Base-by-base conservation (phyloP, 2,329 filamentous ascomycete species). In the Aspergillus intermedius region DNA sequence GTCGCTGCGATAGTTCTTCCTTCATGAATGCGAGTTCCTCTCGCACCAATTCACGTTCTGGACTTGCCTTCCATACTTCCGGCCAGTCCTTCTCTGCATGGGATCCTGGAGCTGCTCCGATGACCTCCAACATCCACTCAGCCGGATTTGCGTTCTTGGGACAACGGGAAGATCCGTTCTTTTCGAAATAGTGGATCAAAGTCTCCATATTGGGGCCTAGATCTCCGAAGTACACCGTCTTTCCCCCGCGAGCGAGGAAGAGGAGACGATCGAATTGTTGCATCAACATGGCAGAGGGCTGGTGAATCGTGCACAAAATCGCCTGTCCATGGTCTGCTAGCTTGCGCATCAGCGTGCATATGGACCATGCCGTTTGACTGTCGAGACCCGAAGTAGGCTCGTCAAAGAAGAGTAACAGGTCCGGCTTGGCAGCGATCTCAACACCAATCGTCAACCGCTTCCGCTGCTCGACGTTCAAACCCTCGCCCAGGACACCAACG, bases 331-430 rank as follows among this genome's bases (percentile, higher is more conserved):
- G 86, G 66, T 91, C 87, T 60, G 88, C 88, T 22, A 95, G 77
- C 73, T 94, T 95, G 67, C 91, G 84, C 47, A 96, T 79, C 5
- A 95, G 77, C 60, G 87, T 84, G 46, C 88, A 79, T 61, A 95
- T 95, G 52, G 88, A 87, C 87, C 88, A 95, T 0, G 89, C 90
- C 0, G 89, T 94, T 67, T 95, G 89, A 58, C 83, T 88, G 67
- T 95, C 91, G 5, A 95, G 80, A 73, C 91, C 91, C 23, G 89
- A 95, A 1, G 90, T 95, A 5, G 91, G 91, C 67, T 96, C 91
- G 60, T 96, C 91, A 37, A 95, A 82, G 72, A 95, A 95, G 41
- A 95, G 80, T 46, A 95, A 76, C 45, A 95, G 77, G 35, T 87
- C 83, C 4, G 91, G 91, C 72, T 93, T 95, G 4, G 91, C 91